Evolutionary conservation across 495 filamentous ascomycete genomes (phyloP).

Genomic region (Elaphomyces granulatus): DNA sequence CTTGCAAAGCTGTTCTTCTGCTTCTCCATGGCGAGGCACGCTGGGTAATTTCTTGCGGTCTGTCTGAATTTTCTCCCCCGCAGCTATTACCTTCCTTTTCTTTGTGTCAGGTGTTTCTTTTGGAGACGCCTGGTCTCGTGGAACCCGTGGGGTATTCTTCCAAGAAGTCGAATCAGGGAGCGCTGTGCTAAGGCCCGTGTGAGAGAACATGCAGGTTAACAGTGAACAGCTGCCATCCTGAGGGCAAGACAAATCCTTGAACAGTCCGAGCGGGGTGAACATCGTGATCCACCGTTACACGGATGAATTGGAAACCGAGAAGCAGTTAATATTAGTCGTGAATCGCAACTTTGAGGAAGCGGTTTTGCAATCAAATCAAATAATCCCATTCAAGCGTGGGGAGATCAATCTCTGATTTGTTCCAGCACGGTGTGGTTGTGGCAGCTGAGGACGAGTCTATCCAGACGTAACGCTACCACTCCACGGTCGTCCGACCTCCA

Average conservation of each 20-base stretch:
- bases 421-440: not conserved
- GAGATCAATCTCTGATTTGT: not conserved
- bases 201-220: constrained; percentile 47
- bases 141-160: not conserved
- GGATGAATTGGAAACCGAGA: not conserved
- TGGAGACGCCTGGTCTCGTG: not conserved
- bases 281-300: constrained; percentile 25
- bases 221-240: constrained; percentile 39
- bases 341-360: not conserved
- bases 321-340: not conserved
- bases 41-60: no score
- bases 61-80: no score
- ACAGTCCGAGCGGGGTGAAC: constrained; percentile 51
- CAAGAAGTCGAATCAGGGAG: not conserved
- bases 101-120: not conserved
- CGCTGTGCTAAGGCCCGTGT: constrained; percentile 16
- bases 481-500: not conserved
- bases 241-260: constrained; percentile 52
- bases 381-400: not conserved
- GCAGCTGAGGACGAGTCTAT: not conserved
- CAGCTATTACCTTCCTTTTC: no score
- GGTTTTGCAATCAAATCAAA: not conserved
- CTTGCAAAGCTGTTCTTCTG: not conserved
- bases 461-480: not conserved
- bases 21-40: not conserved